Percentiles rank a stretch among this genome's conserved stretches.
phyloP scores from a whole-genome alignment of 2,329 filamentous ascomycete species.

The Diaporthe velutina region DNA sequence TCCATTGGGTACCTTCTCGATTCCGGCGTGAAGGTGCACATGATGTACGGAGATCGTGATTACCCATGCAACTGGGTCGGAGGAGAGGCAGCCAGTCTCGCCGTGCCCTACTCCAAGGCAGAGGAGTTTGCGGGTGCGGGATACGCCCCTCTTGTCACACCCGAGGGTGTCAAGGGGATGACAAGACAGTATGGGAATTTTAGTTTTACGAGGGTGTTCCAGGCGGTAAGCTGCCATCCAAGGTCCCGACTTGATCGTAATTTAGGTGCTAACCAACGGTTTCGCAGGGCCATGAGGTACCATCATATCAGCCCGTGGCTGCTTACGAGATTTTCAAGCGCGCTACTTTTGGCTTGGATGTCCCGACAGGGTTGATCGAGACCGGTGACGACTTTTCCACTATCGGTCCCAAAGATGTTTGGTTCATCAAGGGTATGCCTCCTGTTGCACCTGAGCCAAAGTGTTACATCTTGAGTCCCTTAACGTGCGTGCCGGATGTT shows the following conservation, averaged over 20 bases:
- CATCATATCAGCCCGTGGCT: conserved; percentile 62
- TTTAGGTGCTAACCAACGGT: background rate
- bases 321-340: conserved; percentile 63
- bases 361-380: conserved; percentile 38
- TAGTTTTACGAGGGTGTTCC: conserved; percentile 69
- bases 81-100: conserved; percentile 64
- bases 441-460: conserved; percentile 36
- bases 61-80: conserved; percentile 70
- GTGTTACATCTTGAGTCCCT: conserved; percentile 42
- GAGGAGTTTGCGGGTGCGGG: conserved; percentile 65
- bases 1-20: conserved; percentile 68
- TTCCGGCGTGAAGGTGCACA: conserved; percentile 66
- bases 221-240: conserved; percentile 50
- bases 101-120: conserved; percentile 58
- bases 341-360: conserved; percentile 45
- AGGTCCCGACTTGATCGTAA: fast-evolving
- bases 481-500: conserved; percentile 39
- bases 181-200: conserved; percentile 78
- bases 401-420: conserved; percentile 34
- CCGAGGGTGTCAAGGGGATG: conserved; percentile 69
- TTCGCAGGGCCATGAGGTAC: conserved; percentile 64
- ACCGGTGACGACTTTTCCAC: conserved; percentile 35
- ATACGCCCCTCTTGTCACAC: conserved; percentile 72
- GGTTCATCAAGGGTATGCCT: conserved; percentile 36
- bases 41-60: conserved; percentile 71